Percentiles rank a stretch among this genome's conserved stretches.
These are phyloP conservation scores for Trichophyton schoenleinii DNA, from an alignment of 2,329 filamentous ascomycete species.

Conservation along the genomic window DNA sequence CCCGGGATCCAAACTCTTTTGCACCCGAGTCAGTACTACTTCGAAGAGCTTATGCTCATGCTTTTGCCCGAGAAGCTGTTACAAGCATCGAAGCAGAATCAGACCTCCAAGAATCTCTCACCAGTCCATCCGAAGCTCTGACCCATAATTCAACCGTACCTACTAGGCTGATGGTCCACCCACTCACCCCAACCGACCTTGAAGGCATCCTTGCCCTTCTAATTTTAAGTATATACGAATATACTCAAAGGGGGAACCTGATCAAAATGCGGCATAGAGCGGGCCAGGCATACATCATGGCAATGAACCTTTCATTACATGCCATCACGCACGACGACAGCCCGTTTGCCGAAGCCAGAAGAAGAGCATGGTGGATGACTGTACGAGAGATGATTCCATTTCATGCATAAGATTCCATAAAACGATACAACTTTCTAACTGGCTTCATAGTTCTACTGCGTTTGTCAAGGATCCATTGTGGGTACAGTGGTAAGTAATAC, in stretches of 20 bases:
- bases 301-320: conserved; percentile 34
- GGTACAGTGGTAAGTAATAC: conserved; percentile 28
- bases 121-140: conserved; percentile 31
- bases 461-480: conserved; percentile 34
- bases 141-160: conserved; percentile 21
- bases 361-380: conserved; percentile 39
- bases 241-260: conserved; percentile 34
- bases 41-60: conserved; percentile 30
- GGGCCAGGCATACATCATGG: conserved; percentile 32
- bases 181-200: conserved; percentile 28
- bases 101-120: conserved; percentile 30
- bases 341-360: conserved; percentile 29
- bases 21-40: conserved; percentile 24
- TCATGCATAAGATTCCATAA: background rate
- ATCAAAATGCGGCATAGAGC: conserved; percentile 36
- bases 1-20: conserved; percentile 27
- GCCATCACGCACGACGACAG: conserved; percentile 22
- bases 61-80: conserved; percentile 29
- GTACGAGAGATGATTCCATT: conserved; percentile 17
- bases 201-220: conserved; percentile 32
- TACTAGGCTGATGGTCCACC: conserved; percentile 27
- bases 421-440: background rate
- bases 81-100: conserved; percentile 31
- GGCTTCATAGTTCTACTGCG: conserved; percentile 30
- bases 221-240: conserved; percentile 35